Conservation (phyloP, 2,329 filamentous ascomycete species). For the Ustulina deusta region DNA sequence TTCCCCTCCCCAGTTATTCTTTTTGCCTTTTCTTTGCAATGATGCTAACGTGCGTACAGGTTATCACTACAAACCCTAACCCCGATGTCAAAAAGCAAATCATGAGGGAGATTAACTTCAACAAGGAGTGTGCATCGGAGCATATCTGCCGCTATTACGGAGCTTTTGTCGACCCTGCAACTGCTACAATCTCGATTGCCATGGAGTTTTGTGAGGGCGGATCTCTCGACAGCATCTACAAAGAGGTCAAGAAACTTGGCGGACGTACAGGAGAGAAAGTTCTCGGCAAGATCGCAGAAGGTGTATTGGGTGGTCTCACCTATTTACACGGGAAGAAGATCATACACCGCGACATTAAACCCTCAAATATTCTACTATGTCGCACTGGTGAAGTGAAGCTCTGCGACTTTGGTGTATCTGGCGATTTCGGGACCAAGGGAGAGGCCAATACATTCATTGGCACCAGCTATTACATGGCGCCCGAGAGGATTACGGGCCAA, state of each 20-base stretch:
- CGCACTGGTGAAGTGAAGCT: constrained; percentile 95
- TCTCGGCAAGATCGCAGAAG: constrained; percentile 94
- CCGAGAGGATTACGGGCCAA: constrained; percentile 96
- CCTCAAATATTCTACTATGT: constrained; percentile 94
- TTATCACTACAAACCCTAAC: constrained; percentile 98
- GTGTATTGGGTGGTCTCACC: constrained; percentile 90
- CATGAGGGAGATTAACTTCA: constrained; percentile 94
- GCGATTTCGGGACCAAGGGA: constrained; percentile 97
- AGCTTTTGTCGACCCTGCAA: constrained; percentile 95
- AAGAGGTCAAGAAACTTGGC: constrained; percentile 94
- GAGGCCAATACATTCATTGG: constrained; percentile 99
- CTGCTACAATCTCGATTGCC: constrained; percentile 95
- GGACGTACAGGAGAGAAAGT: constrained; percentile 97
- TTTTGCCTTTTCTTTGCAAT: constrained; percentile 22
- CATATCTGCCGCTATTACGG: constrained; percentile 99
- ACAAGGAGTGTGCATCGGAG: constrained; percentile 94
- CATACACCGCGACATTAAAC: constrained; percentile 99
- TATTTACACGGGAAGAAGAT: constrained; percentile 97
- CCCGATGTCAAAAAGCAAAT: constrained; percentile 99
- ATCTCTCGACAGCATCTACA: constrained; percentile 95
- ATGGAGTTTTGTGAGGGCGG: constrained; percentile 99
- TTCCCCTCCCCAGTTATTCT: background rate
- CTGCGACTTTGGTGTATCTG: constrained; percentile 97
- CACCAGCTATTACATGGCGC: constrained; percentile 99
- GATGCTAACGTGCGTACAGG: constrained; percentile 63